Evolutionary conservation across 805 yeast species (phyloP).

Genomic region (Myxozyma neotropica): DNA sequence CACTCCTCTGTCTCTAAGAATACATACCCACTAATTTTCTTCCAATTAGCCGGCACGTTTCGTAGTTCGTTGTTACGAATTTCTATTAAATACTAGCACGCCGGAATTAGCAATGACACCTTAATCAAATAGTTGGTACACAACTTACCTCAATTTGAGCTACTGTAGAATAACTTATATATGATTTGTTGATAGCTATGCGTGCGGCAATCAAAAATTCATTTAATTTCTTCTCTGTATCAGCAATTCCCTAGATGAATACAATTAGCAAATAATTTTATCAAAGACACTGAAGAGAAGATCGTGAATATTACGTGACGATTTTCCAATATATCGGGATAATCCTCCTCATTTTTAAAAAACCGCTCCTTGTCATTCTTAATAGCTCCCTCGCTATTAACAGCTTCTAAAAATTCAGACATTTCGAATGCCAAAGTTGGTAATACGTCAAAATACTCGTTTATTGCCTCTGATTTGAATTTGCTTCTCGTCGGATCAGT

Average conservation of each 20-base stretch:
- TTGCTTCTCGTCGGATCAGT: constrained; percentile 42
- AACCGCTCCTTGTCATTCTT: constrained; percentile 36
- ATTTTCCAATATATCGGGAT: constrained; percentile 48
- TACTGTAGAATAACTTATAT: constrained; percentile 56
- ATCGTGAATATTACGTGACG: constrained; percentile 39
- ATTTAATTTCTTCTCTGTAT: constrained; percentile 52
- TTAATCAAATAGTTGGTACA: not conserved
- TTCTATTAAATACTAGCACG: constrained; percentile 64
- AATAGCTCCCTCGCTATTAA: constrained; percentile 37
- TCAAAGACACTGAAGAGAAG: too few relatives aligned
- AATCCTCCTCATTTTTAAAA: constrained; percentile 40
- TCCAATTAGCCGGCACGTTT: constrained; percentile 72
- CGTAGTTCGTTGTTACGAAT: constrained; percentile 62
- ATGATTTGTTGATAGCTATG: constrained; percentile 44
- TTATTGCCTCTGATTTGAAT: constrained; percentile 45
- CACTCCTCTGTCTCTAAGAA: not conserved
- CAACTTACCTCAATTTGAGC: constrained; percentile 53
- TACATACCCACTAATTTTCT: constrained; percentile 60
- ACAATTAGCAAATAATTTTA: too few relatives aligned
- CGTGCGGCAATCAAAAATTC: constrained; percentile 56
- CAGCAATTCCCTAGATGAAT: constrained; percentile 43
- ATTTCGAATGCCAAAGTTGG: constrained; percentile 42
- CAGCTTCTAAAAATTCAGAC: constrained; percentile 35
- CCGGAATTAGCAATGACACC: not conserved
- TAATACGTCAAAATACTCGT: constrained; percentile 46